Percentiles rank a stretch among this genome's conserved stretches.
Conservation (phyloP, 2,329 filamentous ascomycete genomes). For the Pezicula rhizophila region DNA sequence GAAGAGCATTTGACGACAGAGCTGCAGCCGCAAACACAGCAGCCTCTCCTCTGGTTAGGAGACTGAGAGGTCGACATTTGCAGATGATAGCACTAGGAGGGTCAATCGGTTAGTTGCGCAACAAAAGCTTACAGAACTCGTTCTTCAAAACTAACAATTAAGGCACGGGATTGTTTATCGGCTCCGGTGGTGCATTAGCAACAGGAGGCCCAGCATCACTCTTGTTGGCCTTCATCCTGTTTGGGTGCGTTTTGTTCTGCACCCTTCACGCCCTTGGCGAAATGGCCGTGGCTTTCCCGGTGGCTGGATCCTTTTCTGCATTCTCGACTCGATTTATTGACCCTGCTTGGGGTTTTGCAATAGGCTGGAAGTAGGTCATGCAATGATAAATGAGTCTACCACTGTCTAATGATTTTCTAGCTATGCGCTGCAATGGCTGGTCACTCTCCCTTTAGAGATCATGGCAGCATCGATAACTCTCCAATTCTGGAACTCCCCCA, state of each 20-base stretch:
- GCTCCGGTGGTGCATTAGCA: constrained; percentile 66
- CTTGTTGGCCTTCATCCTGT: constrained; percentile 70
- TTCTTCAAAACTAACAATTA: constrained; percentile 24
- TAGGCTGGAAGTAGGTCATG: constrained; percentile 91
- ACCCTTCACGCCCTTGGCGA: constrained; percentile 90
- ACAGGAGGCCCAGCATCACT: constrained; percentile 73
- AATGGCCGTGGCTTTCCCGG: constrained; percentile 82
- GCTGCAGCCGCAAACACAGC: constrained; percentile 57
- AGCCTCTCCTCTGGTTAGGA: constrained; percentile 66
- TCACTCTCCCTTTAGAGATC: constrained; percentile 77
- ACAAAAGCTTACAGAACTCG: constrained; percentile 6
- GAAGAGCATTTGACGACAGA: constrained; percentile 57
- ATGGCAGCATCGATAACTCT: constrained; percentile 82
- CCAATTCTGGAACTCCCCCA: constrained; percentile 71
- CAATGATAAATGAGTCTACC: constrained; percentile 82
- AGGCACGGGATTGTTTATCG: constrained; percentile 83
- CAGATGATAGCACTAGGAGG: constrained; percentile 98
- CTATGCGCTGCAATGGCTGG: constrained; percentile 82
- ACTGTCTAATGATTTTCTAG: constrained; percentile 39
- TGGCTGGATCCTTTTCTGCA: constrained; percentile 91
- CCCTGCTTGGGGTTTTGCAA: constrained; percentile 89
- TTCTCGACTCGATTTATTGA: constrained; percentile 94
- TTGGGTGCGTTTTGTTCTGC: constrained; percentile 83
- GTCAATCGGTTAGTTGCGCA: constrained; percentile 59
- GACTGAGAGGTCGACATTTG: constrained; percentile 76